phyloP scores from a whole-genome alignment of 164 flowering plant genomes.

The Cinnamomum micranthum region DNA sequence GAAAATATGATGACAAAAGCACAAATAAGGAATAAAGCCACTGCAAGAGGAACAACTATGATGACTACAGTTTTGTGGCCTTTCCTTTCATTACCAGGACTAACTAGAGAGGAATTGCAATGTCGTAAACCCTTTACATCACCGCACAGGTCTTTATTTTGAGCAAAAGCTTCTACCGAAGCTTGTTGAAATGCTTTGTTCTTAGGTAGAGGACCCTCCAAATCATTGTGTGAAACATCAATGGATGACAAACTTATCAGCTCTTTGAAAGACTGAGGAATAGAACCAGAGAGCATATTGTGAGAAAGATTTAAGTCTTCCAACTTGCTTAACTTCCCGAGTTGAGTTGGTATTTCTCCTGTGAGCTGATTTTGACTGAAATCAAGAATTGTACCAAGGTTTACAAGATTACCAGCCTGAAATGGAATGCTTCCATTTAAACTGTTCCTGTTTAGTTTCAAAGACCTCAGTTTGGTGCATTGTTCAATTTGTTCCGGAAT shows the following conservation, averaged over 20 bases:
- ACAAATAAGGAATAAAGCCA: neutral
- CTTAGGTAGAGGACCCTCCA: conserved; percentile 1
- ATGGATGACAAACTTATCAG: conserved; percentile 3
- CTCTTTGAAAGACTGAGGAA: conserved; percentile 3
- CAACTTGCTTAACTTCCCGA: too few species aligned
- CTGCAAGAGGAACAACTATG: neutral
- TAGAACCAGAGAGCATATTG: neutral
- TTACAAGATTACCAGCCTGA: neutral
- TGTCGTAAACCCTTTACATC: conserved; percentile 24
- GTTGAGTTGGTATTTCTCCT: neutral
- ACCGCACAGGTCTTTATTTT: conserved; percentile 41
- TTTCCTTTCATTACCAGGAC: neutral
- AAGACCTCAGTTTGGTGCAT: neutral
- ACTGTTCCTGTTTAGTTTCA: neutral
- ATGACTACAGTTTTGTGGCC: neutral
- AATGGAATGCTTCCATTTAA: neutral
- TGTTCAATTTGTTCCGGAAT: neutral
- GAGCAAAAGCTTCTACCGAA: conserved; percentile 5
- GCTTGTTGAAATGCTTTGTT: conserved; percentile 14
- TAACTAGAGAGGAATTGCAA: conserved; percentile 16
- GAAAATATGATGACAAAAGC: neutral
- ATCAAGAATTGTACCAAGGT: neutral
- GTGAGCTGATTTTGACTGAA: conserved; percentile 6
- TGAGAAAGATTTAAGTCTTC: too few species aligned
- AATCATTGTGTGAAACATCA: neutral